phyloP scores from a whole-genome alignment of 768 basidiomycete species.

The Suillus tomentosus region DNA sequence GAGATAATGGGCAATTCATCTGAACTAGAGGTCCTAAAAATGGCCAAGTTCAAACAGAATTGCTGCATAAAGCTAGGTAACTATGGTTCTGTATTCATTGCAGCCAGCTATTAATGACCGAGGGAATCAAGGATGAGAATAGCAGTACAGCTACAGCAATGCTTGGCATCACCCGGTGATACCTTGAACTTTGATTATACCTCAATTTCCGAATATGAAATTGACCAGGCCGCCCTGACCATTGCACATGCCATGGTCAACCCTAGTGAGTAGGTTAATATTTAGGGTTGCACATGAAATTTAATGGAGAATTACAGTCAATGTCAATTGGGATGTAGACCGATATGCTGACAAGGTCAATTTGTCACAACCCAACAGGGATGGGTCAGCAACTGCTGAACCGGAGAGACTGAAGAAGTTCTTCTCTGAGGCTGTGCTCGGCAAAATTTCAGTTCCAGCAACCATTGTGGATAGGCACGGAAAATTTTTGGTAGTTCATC shows the following conservation, averaged over 20 bases:
- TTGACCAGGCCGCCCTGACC: background rate
- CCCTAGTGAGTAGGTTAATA: background rate
- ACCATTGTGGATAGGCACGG: background rate
- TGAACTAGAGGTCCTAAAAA: background rate
- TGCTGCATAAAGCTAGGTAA: background rate
- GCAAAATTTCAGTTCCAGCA: background rate
- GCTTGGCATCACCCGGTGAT: background rate
- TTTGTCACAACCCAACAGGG: background rate
- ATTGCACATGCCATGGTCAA: conserved; percentile 1
- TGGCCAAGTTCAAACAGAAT: background rate
- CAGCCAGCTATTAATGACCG: background rate
- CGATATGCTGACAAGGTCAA: background rate
- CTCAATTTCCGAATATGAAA: background rate
- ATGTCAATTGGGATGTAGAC: background rate
- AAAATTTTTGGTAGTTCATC: background rate
- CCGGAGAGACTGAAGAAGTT: background rate
- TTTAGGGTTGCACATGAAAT: background rate
- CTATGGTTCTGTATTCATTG: background rate
- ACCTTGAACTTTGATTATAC: background rate
- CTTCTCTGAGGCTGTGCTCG: background rate
- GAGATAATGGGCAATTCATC: background rate
- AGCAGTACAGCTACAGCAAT: background rate
- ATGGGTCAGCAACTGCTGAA: background rate
- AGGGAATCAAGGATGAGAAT: conserved; percentile 4
- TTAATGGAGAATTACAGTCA: background rate